Evolutionary conservation across 345 rosid species (phyloP).

Genomic region (Hypericum androsaemum): DNA sequence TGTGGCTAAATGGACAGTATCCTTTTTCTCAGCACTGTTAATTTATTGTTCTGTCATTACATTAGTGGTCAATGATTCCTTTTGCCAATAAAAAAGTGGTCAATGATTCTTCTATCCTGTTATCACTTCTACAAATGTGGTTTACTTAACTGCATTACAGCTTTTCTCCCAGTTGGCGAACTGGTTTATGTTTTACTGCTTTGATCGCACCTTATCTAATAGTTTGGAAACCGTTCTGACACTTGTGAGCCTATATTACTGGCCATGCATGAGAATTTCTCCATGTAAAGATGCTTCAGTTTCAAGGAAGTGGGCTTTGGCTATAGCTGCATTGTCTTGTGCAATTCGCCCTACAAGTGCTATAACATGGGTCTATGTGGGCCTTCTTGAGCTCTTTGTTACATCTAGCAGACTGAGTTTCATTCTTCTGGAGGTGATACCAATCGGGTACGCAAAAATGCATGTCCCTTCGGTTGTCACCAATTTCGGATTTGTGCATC

Average conservation of each 20-base stretch:
- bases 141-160: constrained; percentile 47
- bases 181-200: constrained; percentile 87
- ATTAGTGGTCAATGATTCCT: background rate
- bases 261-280: constrained; percentile 71
- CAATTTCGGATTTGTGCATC: too few species aligned
- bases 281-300: constrained; percentile 25
- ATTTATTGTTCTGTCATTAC: too few species aligned
- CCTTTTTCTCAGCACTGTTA: constrained; percentile 23
- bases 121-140: constrained; percentile 9
- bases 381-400: constrained; percentile 55
- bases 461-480: too few species aligned
- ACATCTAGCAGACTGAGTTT: constrained; percentile 47
- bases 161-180: constrained; percentile 71
- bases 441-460: constrained; percentile 56
- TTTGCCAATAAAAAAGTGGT: background rate
- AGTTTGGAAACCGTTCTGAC: constrained; percentile 88
- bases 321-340: constrained; percentile 71
- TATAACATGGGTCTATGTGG: constrained; percentile 78
- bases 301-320: constrained; percentile 68
- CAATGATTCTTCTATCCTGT: background rate
- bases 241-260: constrained; percentile 65
- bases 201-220: constrained; percentile 85
- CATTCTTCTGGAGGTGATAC: constrained; percentile 50
- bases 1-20: constrained; percentile 84
- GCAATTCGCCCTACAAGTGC: constrained; percentile 89